Percentiles rank a stretch among this genome's conserved stretches.
phyloP scores from a whole-genome alignment of 768 basidiomycete species.

The Xerocomellus chrysenteron region DNA sequence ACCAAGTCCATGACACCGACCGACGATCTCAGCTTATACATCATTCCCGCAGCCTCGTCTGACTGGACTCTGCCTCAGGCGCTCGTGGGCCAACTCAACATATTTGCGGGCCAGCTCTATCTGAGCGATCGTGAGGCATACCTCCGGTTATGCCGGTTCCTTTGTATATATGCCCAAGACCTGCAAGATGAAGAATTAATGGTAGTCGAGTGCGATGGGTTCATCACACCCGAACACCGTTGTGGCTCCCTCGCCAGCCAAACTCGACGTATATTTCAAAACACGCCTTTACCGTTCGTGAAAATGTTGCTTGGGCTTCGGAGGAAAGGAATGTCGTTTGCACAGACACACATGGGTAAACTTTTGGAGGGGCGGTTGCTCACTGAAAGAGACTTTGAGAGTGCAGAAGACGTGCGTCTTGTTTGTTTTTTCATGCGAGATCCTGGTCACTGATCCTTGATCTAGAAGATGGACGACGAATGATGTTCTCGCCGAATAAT shows the following conservation, averaged over 20 bases:
- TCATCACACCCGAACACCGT: constrained; percentile 12
- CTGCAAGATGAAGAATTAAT: constrained; percentile 48
- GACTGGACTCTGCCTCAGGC: constrained; percentile 12
- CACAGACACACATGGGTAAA: constrained; percentile 10
- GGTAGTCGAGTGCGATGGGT: constrained; percentile 17
- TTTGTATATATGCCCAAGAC: constrained; percentile 30
- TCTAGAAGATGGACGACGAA: too few relatives aligned
- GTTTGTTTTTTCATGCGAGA: background rate
- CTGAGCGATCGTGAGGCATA: too few relatives aligned
- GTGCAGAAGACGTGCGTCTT: background rate
- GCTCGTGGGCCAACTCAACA: constrained; percentile 36
- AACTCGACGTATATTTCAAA: background rate
- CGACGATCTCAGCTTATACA: constrained; percentile 32
- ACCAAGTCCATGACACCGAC: constrained; percentile 32
- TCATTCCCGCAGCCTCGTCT: constrained; percentile 19
- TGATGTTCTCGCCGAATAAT: too few relatives aligned
- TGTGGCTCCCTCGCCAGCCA: background rate
- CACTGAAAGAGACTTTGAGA: constrained; percentile 26
- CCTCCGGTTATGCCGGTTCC: too few relatives aligned
- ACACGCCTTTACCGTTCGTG: constrained; percentile 23
- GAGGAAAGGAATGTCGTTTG: constrained; percentile 39
- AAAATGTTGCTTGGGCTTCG: constrained; percentile 36
- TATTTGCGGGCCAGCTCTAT: constrained; percentile 24
- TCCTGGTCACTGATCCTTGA: too few relatives aligned
- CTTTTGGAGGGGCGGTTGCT: constrained; percentile 29